phyloP scores from a whole-genome alignment of 2,329 filamentous ascomycete species.

The Capronia americana region DNA sequence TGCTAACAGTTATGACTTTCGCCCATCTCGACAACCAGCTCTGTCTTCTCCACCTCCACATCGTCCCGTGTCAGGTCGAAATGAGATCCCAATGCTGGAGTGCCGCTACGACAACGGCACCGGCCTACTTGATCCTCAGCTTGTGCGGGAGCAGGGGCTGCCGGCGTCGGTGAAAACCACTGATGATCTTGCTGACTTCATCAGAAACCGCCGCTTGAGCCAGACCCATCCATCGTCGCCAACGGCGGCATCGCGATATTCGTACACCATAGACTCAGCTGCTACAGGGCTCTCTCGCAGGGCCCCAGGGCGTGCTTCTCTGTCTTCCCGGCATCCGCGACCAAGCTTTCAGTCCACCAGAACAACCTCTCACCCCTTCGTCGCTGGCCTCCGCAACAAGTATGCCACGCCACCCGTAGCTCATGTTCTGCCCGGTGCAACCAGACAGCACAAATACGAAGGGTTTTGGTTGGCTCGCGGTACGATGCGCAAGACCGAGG shows the following conservation, averaged over 20 bases:
- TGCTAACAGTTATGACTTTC: conserved; percentile 7
- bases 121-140: conserved; percentile 21
- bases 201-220: conserved; percentile 10
- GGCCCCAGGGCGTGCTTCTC: background rate
- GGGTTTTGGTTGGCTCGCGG: conserved; percentile 27
- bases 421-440: conserved; percentile 23
- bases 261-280: background rate
- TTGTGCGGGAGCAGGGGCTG: conserved; percentile 20
- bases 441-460: conserved; percentile 21
- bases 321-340: background rate
- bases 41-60: conserved; percentile 4
- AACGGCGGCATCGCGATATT: conserved; percentile 20
- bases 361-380: background rate
- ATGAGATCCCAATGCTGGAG: conserved; percentile 7
- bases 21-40: background rate
- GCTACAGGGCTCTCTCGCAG: background rate
- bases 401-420: conserved; percentile 21
- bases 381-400: conserved; percentile 19
- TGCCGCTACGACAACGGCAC: conserved; percentile 30
- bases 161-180: conserved; percentile 21
- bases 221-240: conserved; percentile 10
- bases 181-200: conserved; percentile 23
- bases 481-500: conserved; percentile 24
- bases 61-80: conserved; percentile 6
- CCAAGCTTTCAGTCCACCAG: background rate